Evolutionary conservation across 495 filamentous ascomycete species (phyloP), one percentile per base, ranked within the genome.

Genomic region (Hapsidospora chrysogenum): DNA sequence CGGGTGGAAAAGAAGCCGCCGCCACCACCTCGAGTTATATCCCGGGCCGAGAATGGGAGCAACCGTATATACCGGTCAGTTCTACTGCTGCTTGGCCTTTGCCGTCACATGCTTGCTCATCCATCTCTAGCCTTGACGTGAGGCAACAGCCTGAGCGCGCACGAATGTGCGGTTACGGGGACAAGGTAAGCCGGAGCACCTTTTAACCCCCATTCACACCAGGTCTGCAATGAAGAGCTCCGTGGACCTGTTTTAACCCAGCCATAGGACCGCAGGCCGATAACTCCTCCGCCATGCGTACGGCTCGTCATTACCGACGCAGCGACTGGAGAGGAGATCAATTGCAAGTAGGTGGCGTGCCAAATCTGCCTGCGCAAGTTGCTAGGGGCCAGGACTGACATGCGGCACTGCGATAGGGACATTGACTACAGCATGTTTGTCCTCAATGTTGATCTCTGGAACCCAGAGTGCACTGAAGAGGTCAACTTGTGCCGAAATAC

Each of bases 101-200:
- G 2, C 31, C 11, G 18, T 32, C 9, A 17, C 30, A n/a, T n/a
- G n/a, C n/a, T n/a, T n/a, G 17, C 13, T 38, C 5, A 17, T 19
- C 13, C 6, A 6, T 6, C 23, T 2, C 58, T 65, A 80, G 78
- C 32, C 66, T 97, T 36, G 64, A 76, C 41, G 81, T 95, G 36
- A 78, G 82, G 36, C 89, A 97, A 57, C 89, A 97, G 50, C 89
- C 89, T 33, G 66, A 84, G 42, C 78, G 89, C 36, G 89, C 89
- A 42, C 80, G 89, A 33, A 97, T 97, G 89, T 97, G 89, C 63
- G 89, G 89, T 2, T 97, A 95, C 63, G 89, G 89, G 36, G 89
- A 97, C 56, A 97, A 97, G 70, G 85, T 92, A 48, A 29, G 42
- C 25, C 9, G 23, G 23, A 26, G 23, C 25, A 25, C 39, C 29